These are phyloP conservation scores for Prunus yedoensis DNA, from an alignment of 331 rosid genomes.

Conservation along the genomic window DNA sequence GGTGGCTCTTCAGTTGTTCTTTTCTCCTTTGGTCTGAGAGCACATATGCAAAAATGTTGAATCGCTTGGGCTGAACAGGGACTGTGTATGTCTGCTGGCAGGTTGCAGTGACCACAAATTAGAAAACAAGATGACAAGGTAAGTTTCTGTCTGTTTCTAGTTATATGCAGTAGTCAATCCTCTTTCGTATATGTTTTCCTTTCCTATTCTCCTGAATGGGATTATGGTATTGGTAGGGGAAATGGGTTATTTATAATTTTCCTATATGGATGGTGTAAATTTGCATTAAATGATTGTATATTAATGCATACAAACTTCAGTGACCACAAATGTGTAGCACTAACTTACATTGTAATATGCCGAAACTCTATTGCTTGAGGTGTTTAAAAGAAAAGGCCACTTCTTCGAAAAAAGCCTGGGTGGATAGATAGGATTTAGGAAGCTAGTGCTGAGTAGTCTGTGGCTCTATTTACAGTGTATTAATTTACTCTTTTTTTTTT, in stretches of 20 bases:
- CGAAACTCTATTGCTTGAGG: too few relatives aligned
- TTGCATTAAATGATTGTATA: background rate
- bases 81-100: constrained; percentile 26
- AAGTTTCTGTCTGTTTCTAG: constrained; percentile 10
- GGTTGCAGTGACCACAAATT: constrained; percentile 19
- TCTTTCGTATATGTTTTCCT: background rate
- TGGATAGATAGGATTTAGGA: background rate
- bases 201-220: background rate
- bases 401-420: too few relatives aligned
- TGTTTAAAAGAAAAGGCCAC: too few relatives aligned
- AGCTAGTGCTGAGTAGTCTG: background rate
- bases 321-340: background rate
- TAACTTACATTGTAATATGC: background rate
- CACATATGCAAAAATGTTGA: constrained; percentile 32
- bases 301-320: background rate
- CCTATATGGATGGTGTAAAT: background rate
- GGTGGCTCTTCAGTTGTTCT: constrained; percentile 27
- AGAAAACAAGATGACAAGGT: constrained; percentile 30
- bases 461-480: background rate
- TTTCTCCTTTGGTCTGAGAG: constrained; percentile 27
- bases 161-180: background rate
- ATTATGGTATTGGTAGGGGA: background rate
- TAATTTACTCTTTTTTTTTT: background rate
- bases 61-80: constrained; percentile 58
- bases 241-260: background rate